Evolutionary conservation across 495 filamentous ascomycete species (phyloP), one percentile per base, ranked within the genome.

Genomic region (Penicillium robsamsonii): DNA sequence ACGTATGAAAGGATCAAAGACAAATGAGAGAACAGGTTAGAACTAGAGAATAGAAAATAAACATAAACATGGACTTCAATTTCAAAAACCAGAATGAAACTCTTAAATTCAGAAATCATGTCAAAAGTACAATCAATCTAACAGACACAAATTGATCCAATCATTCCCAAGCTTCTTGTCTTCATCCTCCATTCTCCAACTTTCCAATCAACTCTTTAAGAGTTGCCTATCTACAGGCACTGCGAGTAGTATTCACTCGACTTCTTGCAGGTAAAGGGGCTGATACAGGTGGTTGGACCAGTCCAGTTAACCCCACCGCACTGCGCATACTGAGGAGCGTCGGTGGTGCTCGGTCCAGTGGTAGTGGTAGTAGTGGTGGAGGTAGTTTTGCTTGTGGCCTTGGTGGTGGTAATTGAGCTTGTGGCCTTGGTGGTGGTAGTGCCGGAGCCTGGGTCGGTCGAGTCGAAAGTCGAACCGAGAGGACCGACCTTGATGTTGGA

Each of bases 401-500:
- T 44, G 22, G 31, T 55, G 22, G 50, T 47, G 3, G 9, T 53
- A 24, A 51, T 22, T 22, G 22, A 22, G 22, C 22, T 22, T 22
- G 22, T 59, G 10, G 44, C 50, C 5, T 54, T 55, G 5, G 57
- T 55, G 20, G 45, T 60, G n/a, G 64, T 60, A 50, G 53, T 46
- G 9, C 44, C 25, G 4, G 56, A 47, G 11, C 58, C 57, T 6
- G 63, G 51, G 49, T 25, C 45, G 17, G 24, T 17, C 6, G 56
- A 55, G 20, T 12, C 13, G 66, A 84, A 83, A 63, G 86, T 89
- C 20, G 83, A 84, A 66, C 81, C 81, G 53, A 89, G 79, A 24
- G 84, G 81, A 22, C 87, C 87, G 60, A 82, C 82, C 70, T 84
- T 81, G 70, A 90, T 86, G 76, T 87, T 87, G 46, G 79, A 85